Percentiles rank a stretch among this genome's conserved stretches.
Conservation (phyloP, 768 basidiomycete species). For the Cantharellus cinnabarinus region DNA sequence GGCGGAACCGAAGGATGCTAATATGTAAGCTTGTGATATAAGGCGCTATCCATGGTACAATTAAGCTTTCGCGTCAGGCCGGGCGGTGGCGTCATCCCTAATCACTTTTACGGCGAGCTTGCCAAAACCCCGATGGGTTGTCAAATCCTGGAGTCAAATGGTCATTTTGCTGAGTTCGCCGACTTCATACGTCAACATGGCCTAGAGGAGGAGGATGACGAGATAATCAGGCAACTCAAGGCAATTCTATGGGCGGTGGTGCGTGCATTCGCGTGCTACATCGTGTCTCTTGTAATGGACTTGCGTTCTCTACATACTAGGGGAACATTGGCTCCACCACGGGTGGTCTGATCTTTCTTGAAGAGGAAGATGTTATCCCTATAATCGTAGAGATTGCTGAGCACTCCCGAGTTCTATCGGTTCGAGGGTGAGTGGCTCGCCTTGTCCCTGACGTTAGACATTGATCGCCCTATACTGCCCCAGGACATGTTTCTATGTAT, state of each 20-base stretch:
- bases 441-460: no score
- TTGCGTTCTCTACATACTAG: constrained; percentile 25
- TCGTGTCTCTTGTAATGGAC: not conserved
- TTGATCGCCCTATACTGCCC: not conserved
- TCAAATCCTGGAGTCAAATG: constrained; percentile 72
- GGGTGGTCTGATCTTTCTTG: constrained; percentile 82
- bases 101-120: constrained; percentile 96
- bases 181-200: constrained; percentile 78
- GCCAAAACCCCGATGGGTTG: constrained; percentile 92
- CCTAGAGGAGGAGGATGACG: constrained; percentile 62
- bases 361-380: constrained; percentile 87
- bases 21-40: constrained; percentile 21
- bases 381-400: constrained; percentile 81
- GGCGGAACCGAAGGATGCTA: constrained; percentile 46
- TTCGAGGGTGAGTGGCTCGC: constrained; percentile 60
- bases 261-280: constrained; percentile 17
- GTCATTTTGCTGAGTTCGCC: constrained; percentile 79
- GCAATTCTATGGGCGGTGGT: constrained; percentile 95
- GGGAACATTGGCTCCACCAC: constrained; percentile 85
- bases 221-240: constrained; percentile 75
- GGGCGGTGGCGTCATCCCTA: constrained; percentile 74
- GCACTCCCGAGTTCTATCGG: constrained; percentile 70
- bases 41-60: not conserved
- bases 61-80: constrained; percentile 21
- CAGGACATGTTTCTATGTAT: constrained; percentile 90